Base-by-base conservation (phyloP, 208 protist species). In the Crithidia expoeki region DNA sequence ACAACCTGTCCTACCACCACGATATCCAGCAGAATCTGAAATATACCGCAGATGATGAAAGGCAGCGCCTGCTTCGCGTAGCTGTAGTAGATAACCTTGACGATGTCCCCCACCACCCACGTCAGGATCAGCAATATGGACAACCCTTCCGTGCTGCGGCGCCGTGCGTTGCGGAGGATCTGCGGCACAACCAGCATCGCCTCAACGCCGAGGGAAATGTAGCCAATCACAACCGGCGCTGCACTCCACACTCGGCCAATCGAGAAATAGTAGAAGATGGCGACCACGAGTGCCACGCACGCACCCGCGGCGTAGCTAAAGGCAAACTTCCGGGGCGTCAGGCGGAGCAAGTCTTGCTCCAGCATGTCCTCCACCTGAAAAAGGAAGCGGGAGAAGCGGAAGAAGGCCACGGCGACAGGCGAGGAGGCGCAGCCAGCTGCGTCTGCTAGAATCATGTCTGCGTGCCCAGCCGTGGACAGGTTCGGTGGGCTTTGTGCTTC, bases 81-180 rank as follows among this genome's bases (percentile, higher is more conserved):
- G 27, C 85, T 40, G 62, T 89, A 96, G 72, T 94, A 96, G 14
- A 89, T 51, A 1, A 94, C 50, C 69, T 96, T 96, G 34, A 86
- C 66, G 9, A 83, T 52, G 49, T 96, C 91, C 0, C 91, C 91
- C 19, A 68, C 38, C 14, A 85, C 68, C 91, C 91, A 96, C 40
- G 82, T 84, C 30, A 92, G 32, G 30, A 94, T 74, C 27, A 96
- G 74, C 14, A 92, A 16, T 32, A 82, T 62, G 12, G 77, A 79
- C 7, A 96, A 71, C 3, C 91, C 91, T 42, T 86, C 61, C 2
- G 88, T 94, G 53, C 75, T 88, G 38, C 71, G 55, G 19, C 86
- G 76, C n/a, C 85, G 76, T 10, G 81, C 64, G 64, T 96, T 94
- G 16, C 72, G 79, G n/a, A 94, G 59, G 38, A 94, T 90, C 65